Percentiles rank a stretch among this genome's conserved stretches.
phyloP scores from a whole-genome alignment of 129 eudicot genomes.

The Flaveria trinervia region DNA sequence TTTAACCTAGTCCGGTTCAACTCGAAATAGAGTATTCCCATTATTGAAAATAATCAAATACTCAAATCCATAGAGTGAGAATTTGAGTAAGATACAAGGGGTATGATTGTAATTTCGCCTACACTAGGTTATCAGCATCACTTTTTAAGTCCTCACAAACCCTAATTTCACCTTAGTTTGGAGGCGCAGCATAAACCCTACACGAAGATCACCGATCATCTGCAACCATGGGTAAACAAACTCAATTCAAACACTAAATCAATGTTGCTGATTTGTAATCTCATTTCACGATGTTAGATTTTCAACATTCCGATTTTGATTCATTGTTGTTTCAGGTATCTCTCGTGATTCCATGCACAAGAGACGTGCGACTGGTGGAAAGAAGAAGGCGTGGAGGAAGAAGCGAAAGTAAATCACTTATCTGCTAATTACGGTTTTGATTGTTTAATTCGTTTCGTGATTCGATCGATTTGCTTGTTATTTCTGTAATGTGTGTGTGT shows the following conservation, averaged over 20 bases:
- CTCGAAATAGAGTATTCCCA: no score
- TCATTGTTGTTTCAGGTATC: slow-evolving; percentile 51
- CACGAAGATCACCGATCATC: not conserved
- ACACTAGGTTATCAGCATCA: not conserved
- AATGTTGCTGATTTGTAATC: not conserved
- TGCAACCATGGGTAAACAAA: slow-evolving; percentile 34
- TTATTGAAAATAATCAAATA: no score
- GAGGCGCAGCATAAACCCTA: slow-evolving; percentile 29
- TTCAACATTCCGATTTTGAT: not conserved
- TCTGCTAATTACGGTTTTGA: not conserved
- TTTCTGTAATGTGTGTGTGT: no score
- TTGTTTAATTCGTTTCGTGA: not conserved
- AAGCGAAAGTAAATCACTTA: slow-evolving; percentile 66
- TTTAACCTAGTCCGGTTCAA: no score
- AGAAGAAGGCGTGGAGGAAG: slow-evolving; percentile 97
- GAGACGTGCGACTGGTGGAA: slow-evolving; percentile 94
- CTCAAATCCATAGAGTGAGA: no score
- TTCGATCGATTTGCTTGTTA: no score
- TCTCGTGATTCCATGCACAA: slow-evolving; percentile 91
- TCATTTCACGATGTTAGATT: not conserved
- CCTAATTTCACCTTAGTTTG: slow-evolving; percentile 17
- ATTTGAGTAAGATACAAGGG: not conserved
- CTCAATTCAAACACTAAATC: not conserved
- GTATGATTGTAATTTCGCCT: not conserved
- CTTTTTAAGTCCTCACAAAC: slow-evolving; percentile 18